These are phyloP conservation scores for Phyllostachys edulis DNA, from an alignment of 176 grass and related monocot genomes.

Conservation along the genomic window DNA sequence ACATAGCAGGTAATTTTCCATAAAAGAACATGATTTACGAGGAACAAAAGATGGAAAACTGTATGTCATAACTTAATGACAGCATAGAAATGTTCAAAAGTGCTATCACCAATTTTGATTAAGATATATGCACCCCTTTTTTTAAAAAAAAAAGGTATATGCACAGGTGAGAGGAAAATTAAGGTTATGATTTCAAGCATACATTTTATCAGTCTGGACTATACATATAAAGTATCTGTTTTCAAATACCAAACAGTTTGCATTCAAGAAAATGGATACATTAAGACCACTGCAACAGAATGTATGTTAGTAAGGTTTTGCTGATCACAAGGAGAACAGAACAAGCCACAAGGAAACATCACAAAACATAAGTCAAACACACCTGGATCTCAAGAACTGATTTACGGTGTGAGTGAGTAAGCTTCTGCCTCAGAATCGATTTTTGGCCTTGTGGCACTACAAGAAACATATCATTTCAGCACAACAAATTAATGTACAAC, in stretches of 20 bases:
- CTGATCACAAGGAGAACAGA: not conserved
- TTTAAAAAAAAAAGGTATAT: too few species aligned
- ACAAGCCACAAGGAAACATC: constrained; percentile 8
- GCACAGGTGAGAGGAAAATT: not conserved
- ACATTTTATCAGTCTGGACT: not conserved
- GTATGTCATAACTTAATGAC: too few species aligned
- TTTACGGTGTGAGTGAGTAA: constrained; percentile 78
- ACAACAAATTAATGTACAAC: not conserved
- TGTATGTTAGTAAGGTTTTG: not conserved
- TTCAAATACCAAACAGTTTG: not conserved
- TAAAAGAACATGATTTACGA: too few species aligned
- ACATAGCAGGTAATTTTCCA: too few species aligned
- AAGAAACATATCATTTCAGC: constrained; percentile 27
- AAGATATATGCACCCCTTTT: too few species aligned
- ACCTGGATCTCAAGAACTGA: constrained; percentile 91
- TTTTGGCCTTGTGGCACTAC: constrained; percentile 99
- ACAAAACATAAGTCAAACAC: not conserved
- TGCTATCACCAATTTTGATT: too few species aligned
- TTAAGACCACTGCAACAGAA: not conserved
- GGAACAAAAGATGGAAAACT: too few species aligned
- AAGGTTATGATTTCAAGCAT: constrained; percentile 2
- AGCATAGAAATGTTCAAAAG: too few species aligned
- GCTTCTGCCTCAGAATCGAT: constrained; percentile 77
- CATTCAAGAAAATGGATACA: constrained; percentile 1
- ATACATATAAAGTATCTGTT: not conserved